These are phyloP conservation scores for Corynespora cassiicola DNA, from an alignment of 2,329 filamentous ascomycete genomes.

Conservation along the genomic window DNA sequence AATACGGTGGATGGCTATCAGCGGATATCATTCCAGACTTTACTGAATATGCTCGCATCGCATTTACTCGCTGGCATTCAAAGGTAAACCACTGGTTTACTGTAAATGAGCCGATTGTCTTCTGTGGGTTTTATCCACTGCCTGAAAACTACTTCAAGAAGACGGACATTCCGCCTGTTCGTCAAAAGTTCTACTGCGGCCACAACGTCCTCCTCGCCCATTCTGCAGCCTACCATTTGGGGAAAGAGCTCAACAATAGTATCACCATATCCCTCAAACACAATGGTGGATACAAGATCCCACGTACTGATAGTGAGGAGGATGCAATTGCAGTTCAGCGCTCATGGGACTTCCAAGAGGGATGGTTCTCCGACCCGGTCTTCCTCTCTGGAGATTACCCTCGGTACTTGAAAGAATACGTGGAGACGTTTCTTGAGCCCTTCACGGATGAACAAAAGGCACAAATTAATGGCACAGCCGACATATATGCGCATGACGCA, in stretches of 20 bases:
- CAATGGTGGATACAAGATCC: slow-evolving; percentile 47
- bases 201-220: slow-evolving; percentile 47
- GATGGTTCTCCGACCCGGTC: slow-evolving; percentile 52
- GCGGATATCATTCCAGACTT: slow-evolving; percentile 43
- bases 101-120: slow-evolving; percentile 49
- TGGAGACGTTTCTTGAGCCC: slow-evolving; percentile 35
- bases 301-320: slow-evolving; percentile 38
- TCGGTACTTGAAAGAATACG: slow-evolving; percentile 42
- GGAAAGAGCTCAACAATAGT: slow-evolving; percentile 50
- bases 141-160: slow-evolving; percentile 47
- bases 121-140: slow-evolving; percentile 36
- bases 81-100: slow-evolving; percentile 51
- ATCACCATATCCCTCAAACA: slow-evolving; percentile 46
- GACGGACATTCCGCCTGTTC: slow-evolving; percentile 38
- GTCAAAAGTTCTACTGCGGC: slow-evolving; percentile 44
- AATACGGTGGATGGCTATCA: slow-evolving; percentile 49
- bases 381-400: slow-evolving; percentile 56
- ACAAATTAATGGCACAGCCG: slow-evolving; percentile 37
- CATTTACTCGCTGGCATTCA: slow-evolving; percentile 46
- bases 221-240: slow-evolving; percentile 48
- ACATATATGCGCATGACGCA: slow-evolving; percentile 47
- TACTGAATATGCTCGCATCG: slow-evolving; percentile 48
- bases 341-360: slow-evolving; percentile 48
- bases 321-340: slow-evolving; percentile 43
- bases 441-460: slow-evolving; percentile 42